Evolutionary conservation across 2,329 filamentous ascomycete species (phyloP).

Genomic region (Fusarium sp.): DNA sequence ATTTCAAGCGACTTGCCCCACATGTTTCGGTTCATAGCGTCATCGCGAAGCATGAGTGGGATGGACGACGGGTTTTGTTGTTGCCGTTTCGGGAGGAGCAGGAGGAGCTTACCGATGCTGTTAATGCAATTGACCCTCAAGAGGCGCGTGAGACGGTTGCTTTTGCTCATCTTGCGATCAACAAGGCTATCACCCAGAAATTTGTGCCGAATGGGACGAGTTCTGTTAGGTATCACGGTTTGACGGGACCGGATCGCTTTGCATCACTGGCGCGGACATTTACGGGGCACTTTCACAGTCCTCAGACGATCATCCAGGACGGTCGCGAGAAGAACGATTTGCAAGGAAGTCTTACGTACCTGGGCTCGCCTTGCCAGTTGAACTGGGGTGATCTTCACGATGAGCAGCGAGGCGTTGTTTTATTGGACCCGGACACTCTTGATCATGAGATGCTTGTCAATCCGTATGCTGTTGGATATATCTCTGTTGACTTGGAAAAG

Average conservation of each 20-base stretch:
- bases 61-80: conserved; percentile 33
- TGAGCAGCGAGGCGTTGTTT: conserved; percentile 32
- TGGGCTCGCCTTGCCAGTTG: conserved; percentile 40
- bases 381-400: conserved; percentile 38
- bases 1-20: conserved; percentile 29
- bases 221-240: conserved; percentile 23
- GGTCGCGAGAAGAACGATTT: not conserved
- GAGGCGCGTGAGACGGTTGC: conserved; percentile 37
- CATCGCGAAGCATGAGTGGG: conserved; percentile 31
- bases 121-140: conserved; percentile 10
- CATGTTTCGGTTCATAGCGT: conserved; percentile 32
- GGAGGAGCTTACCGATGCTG: conserved; percentile 24
- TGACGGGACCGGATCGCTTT: conserved; percentile 34
- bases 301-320: conserved; percentile 35
- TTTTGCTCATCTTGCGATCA: conserved; percentile 42
- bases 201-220: not conserved
- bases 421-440: conserved; percentile 36
- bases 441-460: conserved; percentile 35
- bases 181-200: conserved; percentile 40
- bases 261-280: conserved; percentile 39
- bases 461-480: conserved; percentile 35
- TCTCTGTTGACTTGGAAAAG: conserved; percentile 6
- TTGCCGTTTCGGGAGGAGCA: conserved; percentile 42
- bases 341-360: conserved; percentile 33
- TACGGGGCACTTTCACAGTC: conserved; percentile 40